Evolutionary conservation across 1,284 basidiomycete genomes (phyloP).

Genomic region (Takashimella tepidaria): DNA sequence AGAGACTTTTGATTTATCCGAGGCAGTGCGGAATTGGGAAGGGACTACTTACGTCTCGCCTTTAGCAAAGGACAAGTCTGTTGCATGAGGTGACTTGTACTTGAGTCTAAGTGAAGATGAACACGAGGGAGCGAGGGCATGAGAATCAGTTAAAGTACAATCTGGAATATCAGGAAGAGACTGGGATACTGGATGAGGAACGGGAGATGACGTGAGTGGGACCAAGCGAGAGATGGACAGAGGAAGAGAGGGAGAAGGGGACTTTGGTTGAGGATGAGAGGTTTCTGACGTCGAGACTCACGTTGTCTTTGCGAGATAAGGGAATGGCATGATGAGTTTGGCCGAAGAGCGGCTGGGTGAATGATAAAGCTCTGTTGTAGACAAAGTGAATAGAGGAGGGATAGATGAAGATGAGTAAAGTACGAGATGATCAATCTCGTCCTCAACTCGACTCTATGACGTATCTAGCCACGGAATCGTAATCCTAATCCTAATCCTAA

Average conservation of each 20-base stretch:
- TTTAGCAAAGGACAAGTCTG: constrained; percentile 47
- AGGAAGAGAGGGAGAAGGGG: background rate
- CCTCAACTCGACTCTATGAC: too few relatives aligned
- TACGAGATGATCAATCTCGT: background rate
- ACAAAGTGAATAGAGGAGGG: too few relatives aligned
- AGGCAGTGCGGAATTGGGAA: background rate
- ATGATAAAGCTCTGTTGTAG: too few relatives aligned
- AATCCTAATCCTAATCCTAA: too few relatives aligned
- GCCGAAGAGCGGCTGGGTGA: background rate
- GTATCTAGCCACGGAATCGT: too few relatives aligned
- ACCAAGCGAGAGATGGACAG: background rate
- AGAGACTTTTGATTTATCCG: background rate
- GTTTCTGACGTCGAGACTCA: constrained; percentile 18
- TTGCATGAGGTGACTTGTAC: constrained; percentile 48
- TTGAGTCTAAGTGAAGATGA: constrained; percentile 30
- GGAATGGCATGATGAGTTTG: constrained; percentile 33
- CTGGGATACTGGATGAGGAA: background rate
- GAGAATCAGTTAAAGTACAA: background rate
- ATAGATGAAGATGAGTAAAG: background rate
- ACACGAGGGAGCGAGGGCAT: background rate
- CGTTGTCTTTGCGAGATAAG: constrained; percentile 44
- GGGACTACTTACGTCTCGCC: constrained; percentile 43
- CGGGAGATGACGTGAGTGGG: background rate
- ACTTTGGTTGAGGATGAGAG: too few relatives aligned
- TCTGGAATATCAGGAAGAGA: background rate